A percentile compares a stretch with the other conserved stretches of the same genome.
phyloP scores from a whole-genome alignment of 805 yeast genomes.

The Yueomyces sp. region DNA sequence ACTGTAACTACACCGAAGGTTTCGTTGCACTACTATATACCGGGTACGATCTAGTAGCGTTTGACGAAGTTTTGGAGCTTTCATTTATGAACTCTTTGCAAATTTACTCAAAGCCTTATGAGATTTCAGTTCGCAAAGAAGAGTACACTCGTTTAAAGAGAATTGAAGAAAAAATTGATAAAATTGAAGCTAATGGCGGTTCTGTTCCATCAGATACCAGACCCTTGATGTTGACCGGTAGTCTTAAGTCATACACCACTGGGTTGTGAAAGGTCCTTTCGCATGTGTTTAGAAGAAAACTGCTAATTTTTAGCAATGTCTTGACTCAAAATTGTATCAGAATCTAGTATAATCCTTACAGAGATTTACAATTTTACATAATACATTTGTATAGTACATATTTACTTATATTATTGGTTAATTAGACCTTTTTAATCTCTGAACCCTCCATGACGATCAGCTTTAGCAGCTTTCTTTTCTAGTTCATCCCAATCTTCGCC shows the following conservation, averaged over 20 bases:
- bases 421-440: constrained; percentile 7
- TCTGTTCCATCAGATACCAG: constrained; percentile 37
- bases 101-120: constrained; percentile 85
- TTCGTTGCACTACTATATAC: constrained; percentile 80
- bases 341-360: no score
- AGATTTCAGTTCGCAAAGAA: constrained; percentile 72
- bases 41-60: constrained; percentile 66
- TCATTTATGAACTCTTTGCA: constrained; percentile 80
- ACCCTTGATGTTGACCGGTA: constrained; percentile 46
- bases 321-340: no score
- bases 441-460: constrained; percentile 22
- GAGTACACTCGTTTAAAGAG: constrained; percentile 53
- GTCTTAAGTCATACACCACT: background rate
- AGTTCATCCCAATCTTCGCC: constrained; percentile 30
- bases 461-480: constrained; percentile 28
- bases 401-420: no score
- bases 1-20: constrained; percentile 92
- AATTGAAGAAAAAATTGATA: constrained; percentile 47
- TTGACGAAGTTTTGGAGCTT: constrained; percentile 77
- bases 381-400: no score
- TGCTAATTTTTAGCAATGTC: background rate
- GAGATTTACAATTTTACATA: no score
- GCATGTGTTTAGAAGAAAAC: background rate
- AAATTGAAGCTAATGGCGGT: constrained; percentile 34
- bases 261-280: background rate